Base-by-base conservation (phyloP, 1,284 basidiomycete species). In the Austropuccinia psidii region DNA sequence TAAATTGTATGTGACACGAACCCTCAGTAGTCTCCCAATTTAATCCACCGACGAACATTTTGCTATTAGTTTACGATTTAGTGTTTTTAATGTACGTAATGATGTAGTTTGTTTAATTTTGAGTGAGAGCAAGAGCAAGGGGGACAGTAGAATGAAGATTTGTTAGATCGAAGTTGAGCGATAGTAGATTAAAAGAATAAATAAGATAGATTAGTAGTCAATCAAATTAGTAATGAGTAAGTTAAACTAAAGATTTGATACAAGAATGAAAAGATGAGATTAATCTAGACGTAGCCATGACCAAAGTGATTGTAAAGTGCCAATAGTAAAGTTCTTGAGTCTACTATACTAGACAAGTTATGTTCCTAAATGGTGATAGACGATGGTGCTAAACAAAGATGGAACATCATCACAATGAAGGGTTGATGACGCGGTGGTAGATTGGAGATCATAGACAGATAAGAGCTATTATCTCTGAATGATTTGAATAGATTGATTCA, bases 1-100 rank as follows among this genome's bases (percentile, higher is more conserved):
- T 39, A 47, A 60, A 45, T 35, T 55, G 54, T 35, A 60, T 41
- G 45, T 65, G 57, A 31, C 24, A 80, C 83, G 79, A 74, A 85
- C 93, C 92, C 84, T 96, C 93, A 79, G 90, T 93, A 77, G 93
- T 96, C 82, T 96, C 93, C 93, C 93, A 96, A 83, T 95, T 94
- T 74, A 96, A 84, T 76, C 93, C 93, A 77, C 93, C 93, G 79
- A 96, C 90, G 81, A 96, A 96, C 92, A 94, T 96, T 85, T 97
- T 97, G 82, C 93, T 95, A 85, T 82, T 76, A 73, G 69, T 50
- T 45, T 35, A 75, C 64, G 49, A 72, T 52, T 21, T 57, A 64
- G 73, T 79, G 77, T 73, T 78, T 77, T 76, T 79, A 75, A 77
- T 83, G 49, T 27, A 47, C 35, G 19, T 29, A 60, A 70, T 55